Evolutionary conservation across 768 basidiomycete genomes (phyloP), one percentile per base, ranked within the genome.

Genomic region (Pluteus cervinus): DNA sequence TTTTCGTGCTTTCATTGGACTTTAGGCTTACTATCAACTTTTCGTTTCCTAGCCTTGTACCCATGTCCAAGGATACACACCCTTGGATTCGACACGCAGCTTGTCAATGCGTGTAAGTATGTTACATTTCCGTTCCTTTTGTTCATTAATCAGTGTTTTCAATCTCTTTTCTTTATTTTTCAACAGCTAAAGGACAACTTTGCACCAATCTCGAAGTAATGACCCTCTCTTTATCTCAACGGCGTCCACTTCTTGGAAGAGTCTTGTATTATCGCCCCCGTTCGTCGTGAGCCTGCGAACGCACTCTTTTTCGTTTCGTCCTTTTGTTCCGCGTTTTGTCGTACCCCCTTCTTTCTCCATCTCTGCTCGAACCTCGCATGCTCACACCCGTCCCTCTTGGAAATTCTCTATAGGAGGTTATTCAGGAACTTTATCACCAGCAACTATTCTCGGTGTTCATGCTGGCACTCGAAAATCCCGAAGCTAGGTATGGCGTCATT

Each of bases 201-300:
- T 90, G 89, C 52, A 88, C 86, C 3, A 89, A 93, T 60, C 66
- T 90, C 29, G 87, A 88, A 62, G 86, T 85, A 54, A 33, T 65
- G 30, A 11, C 11, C 9, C 7, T 24, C 5, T 25, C 41, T 25
- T 12, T 20, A 14, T 12, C 17, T n/a, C 31, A 20, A 21, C 22
- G 14, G 23, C 16, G 8, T 29, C 33, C 32, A 28, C 23, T 20
- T 29, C 22, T 16, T 29, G 9, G 15, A 9, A 14, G 14, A n/a
- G 7, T 24, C 28, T 40, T 24, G 20, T 29, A 8, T 34, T 10
- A 24, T 2, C 7, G n/a, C 14, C n/a, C n/a, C n/a, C n/a, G n/a
- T n/a, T n/a, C n/a, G n/a, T n/a, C n/a, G n/a, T n/a, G n/a, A n/a
- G n/a, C n/a, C n/a, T n/a, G n/a, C n/a, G n/a, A n/a, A n/a, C n/a